Percentiles rank a stretch among this genome's conserved stretches.
These are phyloP conservation scores for Lepiota brunneoincarnata DNA, from an alignment of 768 basidiomycete genomes.

Conservation along the genomic window DNA sequence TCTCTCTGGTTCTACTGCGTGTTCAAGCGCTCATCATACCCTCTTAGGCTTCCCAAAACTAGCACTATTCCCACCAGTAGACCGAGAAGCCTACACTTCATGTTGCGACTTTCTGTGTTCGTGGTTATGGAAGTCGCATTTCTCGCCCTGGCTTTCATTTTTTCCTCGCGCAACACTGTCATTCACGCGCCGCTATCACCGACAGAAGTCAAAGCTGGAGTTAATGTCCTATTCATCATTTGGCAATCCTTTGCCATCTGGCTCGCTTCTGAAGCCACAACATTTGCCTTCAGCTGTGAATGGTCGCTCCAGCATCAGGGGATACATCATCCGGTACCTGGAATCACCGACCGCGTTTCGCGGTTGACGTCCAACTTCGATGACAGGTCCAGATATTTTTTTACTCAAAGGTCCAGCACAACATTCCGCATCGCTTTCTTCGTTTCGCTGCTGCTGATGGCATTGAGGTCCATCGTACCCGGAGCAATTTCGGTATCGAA, in stretches of 20 bases:
- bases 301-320: background rate
- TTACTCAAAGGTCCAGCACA: background rate
- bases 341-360: background rate
- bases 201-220: background rate
- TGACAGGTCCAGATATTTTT: background rate
- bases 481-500: background rate
- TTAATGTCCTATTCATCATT: background rate
- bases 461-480: background rate
- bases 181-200: background rate
- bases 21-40: too few relatives aligned
- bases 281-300: constrained; percentile 1
- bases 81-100: background rate
- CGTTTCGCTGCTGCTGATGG: background rate
- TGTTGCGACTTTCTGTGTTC: background rate
- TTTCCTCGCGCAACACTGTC: background rate
- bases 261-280: background rate
- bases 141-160: background rate
- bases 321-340: background rate
- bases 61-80: background rate
- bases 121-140: background rate
- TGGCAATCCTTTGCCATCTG: constrained; percentile 3
- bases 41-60: too few relatives aligned
- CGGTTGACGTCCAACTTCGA: background rate
- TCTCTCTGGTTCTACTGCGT: too few relatives aligned
- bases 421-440: background rate